Percentiles rank a stretch among this genome's conserved stretches.
Conservation (phyloP, 306 rosid genomes). For the Psophocarpus tetragonolobus region DNA sequence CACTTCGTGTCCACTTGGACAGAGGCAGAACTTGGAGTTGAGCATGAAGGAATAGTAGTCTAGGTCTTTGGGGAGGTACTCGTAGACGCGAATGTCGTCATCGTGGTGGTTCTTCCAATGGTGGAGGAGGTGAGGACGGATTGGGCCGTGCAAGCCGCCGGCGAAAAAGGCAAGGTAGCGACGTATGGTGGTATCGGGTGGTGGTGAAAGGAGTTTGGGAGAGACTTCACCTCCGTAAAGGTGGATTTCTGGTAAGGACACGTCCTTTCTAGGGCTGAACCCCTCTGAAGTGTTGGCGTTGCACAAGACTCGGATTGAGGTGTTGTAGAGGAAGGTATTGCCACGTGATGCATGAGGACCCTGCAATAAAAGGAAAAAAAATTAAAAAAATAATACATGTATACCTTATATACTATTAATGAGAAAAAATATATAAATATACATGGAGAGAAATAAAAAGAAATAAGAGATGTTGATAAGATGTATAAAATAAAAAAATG, state of each 20-base stretch:
- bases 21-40: constrained; percentile 65
- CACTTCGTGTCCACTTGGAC: constrained; percentile 83
- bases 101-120: constrained; percentile 61
- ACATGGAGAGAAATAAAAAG: too few species aligned
- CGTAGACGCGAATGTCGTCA: constrained; percentile 49
- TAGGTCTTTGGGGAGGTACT: constrained; percentile 60
- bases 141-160: constrained; percentile 74
- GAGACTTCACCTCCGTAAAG: constrained; percentile 61
- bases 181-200: constrained; percentile 34
- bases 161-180: constrained; percentile 69
- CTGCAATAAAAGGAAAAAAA: constrained; percentile 22
- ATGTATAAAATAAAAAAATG: too few species aligned
- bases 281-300: constrained; percentile 87
- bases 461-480: too few species aligned
- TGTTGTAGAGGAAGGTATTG: constrained; percentile 56
- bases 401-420: too few species aligned
- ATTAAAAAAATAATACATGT: too few species aligned
- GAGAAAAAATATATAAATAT: too few species aligned
- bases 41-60: constrained; percentile 71
- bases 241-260: constrained; percentile 72
- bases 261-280: constrained; percentile 73
- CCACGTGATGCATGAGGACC: constrained; percentile 68
- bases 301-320: constrained; percentile 74
- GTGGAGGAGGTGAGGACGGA: constrained; percentile 54
- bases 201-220: constrained; percentile 50